These are phyloP conservation scores for Alternaria arborescens DNA, from an alignment of 2,329 filamentous ascomycete species.

Conservation along the genomic window DNA sequence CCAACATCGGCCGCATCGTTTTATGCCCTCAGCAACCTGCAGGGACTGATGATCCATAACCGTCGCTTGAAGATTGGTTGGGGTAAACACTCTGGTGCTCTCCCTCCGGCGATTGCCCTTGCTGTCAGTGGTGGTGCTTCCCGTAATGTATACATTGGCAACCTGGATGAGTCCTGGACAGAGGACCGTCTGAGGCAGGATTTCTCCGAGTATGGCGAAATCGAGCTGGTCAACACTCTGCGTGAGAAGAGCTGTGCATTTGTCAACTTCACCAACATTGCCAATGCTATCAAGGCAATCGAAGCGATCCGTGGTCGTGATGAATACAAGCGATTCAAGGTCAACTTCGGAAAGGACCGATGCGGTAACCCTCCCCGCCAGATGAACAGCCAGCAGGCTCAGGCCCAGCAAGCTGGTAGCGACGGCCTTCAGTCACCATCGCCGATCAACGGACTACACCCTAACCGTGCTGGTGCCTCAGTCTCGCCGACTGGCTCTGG, in stretches of 20 bases:
- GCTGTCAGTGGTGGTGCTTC: slow-evolving; percentile 96
- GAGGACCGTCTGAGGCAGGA: slow-evolving; percentile 95
- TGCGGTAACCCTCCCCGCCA: slow-evolving; percentile 97
- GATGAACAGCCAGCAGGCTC: slow-evolving; percentile 67
- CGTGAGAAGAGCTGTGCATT: slow-evolving; percentile 99
- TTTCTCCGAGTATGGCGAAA: slow-evolving; percentile 97
- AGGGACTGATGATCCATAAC: slow-evolving; percentile 99
- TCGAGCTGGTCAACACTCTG: slow-evolving; percentile 94
- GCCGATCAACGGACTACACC: slow-evolving; percentile 66
- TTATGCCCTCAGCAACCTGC: slow-evolving; percentile 95
- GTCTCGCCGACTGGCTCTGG: slow-evolving; percentile 68
- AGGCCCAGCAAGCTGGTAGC: slow-evolving; percentile 72
- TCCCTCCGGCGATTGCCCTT: slow-evolving; percentile 93
- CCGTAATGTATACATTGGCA: slow-evolving; percentile 98
- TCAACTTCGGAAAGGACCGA: slow-evolving; percentile 99
- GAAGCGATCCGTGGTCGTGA: slow-evolving; percentile 94
- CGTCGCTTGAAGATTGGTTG: slow-evolving; percentile 97
- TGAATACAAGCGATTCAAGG: slow-evolving; percentile 98
- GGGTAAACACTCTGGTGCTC: slow-evolving; percentile 97
- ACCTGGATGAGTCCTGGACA: slow-evolving; percentile 95
- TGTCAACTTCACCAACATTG: slow-evolving; percentile 99
- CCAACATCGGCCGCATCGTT: slow-evolving; percentile 97
- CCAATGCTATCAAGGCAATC: slow-evolving; percentile 99
- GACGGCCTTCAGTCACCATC: slow-evolving; percentile 66
- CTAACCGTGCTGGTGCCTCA: slow-evolving; percentile 63